Conservation (phyloP, 1,139 yeast genomes). For the Nakaseomyces sp. region DNA sequence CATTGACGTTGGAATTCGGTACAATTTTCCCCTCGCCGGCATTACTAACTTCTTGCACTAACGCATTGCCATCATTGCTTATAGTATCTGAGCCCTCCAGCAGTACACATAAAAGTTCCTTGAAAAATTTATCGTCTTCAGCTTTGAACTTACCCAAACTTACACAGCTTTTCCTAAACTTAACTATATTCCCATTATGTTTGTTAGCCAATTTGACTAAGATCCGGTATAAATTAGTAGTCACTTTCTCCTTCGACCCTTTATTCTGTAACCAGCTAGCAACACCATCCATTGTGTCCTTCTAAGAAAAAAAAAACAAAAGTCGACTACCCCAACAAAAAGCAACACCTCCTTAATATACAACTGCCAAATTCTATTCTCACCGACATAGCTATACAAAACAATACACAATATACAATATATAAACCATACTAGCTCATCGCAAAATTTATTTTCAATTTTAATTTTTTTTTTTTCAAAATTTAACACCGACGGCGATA, state of each 20-base stretch:
- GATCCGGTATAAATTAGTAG: slow-evolving; percentile 18
- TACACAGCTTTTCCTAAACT: slow-evolving; percentile 18
- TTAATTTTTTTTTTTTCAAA: neutral
- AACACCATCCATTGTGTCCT: neutral
- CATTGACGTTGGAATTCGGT: no score
- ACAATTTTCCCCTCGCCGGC: no score
- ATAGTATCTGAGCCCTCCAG: no score
- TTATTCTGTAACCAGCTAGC: neutral
- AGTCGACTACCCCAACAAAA: no score
- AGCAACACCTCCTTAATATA: no score
- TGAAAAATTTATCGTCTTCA: slow-evolving; percentile 14
- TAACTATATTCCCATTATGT: slow-evolving; percentile 11
- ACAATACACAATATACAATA: no score
- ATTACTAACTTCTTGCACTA: no score
- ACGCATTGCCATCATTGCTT: no score
- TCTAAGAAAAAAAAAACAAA: no score
- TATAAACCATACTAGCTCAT: neutral
- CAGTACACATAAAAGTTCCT: slow-evolving; percentile 11
- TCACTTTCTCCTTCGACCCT: slow-evolving; percentile 9
- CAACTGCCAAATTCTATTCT: no score
- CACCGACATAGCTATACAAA: no score
- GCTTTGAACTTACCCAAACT: slow-evolving; percentile 25
- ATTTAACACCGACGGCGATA: no score
- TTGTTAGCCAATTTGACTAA: slow-evolving; percentile 16
- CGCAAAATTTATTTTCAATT: neutral